Evolutionary conservation across 148 eudicot species (phyloP), one percentile per base, ranked within the genome.

Genomic region (Chenopodium formosanum): DNA sequence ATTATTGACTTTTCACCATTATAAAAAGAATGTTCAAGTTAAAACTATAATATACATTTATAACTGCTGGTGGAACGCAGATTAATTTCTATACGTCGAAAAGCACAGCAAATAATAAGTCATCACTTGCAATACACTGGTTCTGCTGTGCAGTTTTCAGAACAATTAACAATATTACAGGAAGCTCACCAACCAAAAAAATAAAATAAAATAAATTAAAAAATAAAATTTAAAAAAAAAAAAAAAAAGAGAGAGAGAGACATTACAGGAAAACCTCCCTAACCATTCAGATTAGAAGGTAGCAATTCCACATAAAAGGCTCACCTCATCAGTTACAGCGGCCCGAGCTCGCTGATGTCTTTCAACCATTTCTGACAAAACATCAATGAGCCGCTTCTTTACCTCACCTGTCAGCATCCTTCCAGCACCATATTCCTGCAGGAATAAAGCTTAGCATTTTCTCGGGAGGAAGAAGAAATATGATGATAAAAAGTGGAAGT

Each of bases 341-440:
- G 98, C 97, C 63, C 99, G 86, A 80, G 98, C 98, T 75, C 79
- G 85, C 1, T 89, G 91, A 79, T 94, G 99, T 84, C 99, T 92
- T 86, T 94, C 94, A 29, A 96, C 98, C 72, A 96, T 34, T 71
- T 90, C 98, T 8, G 95, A 91, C 79, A 96, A 84, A 84, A 96
- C 95, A 80, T 92, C 92, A 83, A 83, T 89, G 53, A 96, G 94
- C 32, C 88, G 90, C 84, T 90, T 86, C 87, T 96, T 96, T 17
- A 96, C 94, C 50, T 96, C 97, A 40, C 99, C 99, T 6, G 99
- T 96, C 73, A 96, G 88, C 98, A 96, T 87, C 66, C 92, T 88
- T 9, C 99, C 99, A 40, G 94, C 89, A 66, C 92, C 95, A 85
- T 96, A 94, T 82, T 94, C 97, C 99, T 96, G 88, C 27, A 65